phyloP scores from a whole-genome alignment of 1,284 basidiomycete genomes.

The Ustilago shanxiensis region DNA sequence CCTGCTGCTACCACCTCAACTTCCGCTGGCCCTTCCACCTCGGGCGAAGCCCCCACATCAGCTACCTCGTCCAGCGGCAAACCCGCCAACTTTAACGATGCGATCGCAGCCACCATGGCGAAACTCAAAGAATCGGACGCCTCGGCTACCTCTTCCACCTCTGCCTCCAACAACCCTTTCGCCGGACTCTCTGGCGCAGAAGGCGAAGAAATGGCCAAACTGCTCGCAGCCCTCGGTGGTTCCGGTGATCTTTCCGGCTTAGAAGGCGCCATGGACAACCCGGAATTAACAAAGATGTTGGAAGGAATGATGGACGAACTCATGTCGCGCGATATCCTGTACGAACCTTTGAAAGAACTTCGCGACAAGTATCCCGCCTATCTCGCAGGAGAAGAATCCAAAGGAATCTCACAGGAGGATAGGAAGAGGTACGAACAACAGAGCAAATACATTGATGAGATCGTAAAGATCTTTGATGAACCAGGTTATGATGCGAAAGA shows the following conservation, averaged over 20 bases:
- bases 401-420: slow-evolving; percentile 76
- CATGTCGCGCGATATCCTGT: slow-evolving; percentile 92
- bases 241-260: slow-evolving; percentile 62
- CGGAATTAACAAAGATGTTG: slow-evolving; percentile 78
- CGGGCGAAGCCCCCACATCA: slow-evolving; percentile 8
- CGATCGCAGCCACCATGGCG: slow-evolving; percentile 82
- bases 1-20: slow-evolving; percentile 1
- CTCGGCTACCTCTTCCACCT: slow-evolving; percentile 54
- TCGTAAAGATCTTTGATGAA: slow-evolving; percentile 82
- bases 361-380: slow-evolving; percentile 89
- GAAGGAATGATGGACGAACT: slow-evolving; percentile 93
- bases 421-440: slow-evolving; percentile 80
- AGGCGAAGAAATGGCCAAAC: slow-evolving; percentile 65
- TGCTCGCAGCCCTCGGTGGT: slow-evolving; percentile 70
- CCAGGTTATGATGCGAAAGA: slow-evolving; percentile 75
- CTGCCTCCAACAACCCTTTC: slow-evolving; percentile 69
- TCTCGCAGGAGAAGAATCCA: slow-evolving; percentile 73
- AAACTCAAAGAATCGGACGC: slow-evolving; percentile 82
- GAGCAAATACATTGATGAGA: slow-evolving; percentile 76
- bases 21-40: slow-evolving; percentile 5
- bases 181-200: slow-evolving; percentile 71
- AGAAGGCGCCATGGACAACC: slow-evolving; percentile 56
- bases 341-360: slow-evolving; percentile 91
- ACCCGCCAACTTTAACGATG: slow-evolving; percentile 79
- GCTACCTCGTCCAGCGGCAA: slow-evolving; percentile 19